Base-by-base conservation (phyloP, 2,329 filamentous ascomycete species). In the Dactylellina leptospora region DNA sequence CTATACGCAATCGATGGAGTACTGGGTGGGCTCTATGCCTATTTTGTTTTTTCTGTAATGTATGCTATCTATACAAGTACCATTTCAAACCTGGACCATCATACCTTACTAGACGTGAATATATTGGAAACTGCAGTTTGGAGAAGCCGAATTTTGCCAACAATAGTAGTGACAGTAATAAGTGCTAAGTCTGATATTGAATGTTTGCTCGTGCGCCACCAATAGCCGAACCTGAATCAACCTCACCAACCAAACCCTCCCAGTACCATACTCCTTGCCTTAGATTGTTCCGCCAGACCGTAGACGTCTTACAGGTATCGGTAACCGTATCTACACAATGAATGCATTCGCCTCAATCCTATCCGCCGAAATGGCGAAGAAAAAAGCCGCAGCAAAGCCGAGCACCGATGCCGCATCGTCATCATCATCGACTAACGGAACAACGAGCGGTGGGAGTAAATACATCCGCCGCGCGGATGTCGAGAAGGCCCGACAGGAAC, bases 291-390 rank as follows among this genome's bases (percentile, higher is more conserved):
- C 36, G n/a, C n/a, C n/a, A n/a, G 30, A 10, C 16, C 20, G 11
- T 28, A 4, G 28, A 23, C 28, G 23, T 18, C 28, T 16, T 16
- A 28, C 28, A n/a, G n/a, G n/a, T n/a, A n/a, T n/a, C n/a, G n/a
- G n/a, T n/a, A n/a, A n/a, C n/a, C n/a, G n/a, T n/a, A n/a, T n/a
- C n/a, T n/a, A n/a, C 62, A 62, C 23, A 25, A 99, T 99, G 95
- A 93, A 99, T 18, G 64, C 64, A 81, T 99, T 99, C 83, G 92
- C 92, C 73, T 87, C 92, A 33, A 83, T 99, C 50, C 96, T 99
- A 91, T 88, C 90, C 77, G 90, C 92, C 78, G 92, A 96, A 81
- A 95, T 99, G 78, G 87, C 90, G 77, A 96, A 77, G 59, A 77
- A 95, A 80, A 84, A 88, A 76, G 91, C 91, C 80, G 81, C 85